Percentiles rank a stretch among this genome's conserved stretches.
phyloP scores from a whole-genome alignment of 116 monocot species.

The Iris pallida region DNA sequence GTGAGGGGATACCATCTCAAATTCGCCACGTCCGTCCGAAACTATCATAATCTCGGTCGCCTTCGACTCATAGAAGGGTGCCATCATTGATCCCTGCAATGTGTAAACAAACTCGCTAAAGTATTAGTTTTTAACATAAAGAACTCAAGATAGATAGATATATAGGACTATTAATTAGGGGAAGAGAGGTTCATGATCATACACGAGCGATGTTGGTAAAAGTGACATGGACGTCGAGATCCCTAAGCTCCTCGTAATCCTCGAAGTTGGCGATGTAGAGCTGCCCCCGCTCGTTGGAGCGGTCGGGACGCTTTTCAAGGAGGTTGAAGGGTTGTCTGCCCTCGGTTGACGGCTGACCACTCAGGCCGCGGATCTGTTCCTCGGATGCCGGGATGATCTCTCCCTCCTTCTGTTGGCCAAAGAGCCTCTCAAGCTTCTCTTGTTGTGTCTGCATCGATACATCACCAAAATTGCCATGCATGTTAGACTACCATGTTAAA shows the following conservation, averaged over 20 bases:
- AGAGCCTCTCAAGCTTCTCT: slow-evolving; percentile 28
- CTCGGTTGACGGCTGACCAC: slow-evolving; percentile 9
- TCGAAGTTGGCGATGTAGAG: slow-evolving; percentile 30
- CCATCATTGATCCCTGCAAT: slow-evolving; percentile 53
- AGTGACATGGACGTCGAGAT: slow-evolving; percentile 40
- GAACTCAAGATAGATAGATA: too few species aligned
- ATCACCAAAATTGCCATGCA: too few species aligned
- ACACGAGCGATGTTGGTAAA: slow-evolving; percentile 43
- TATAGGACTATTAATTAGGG: too few species aligned
- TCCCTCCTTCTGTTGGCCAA: slow-evolving; percentile 32
- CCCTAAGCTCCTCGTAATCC: slow-evolving; percentile 35
- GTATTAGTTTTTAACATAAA: too few species aligned
- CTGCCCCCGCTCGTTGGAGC: slow-evolving; percentile 32
- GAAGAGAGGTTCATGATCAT: not conserved
- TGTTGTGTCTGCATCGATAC: slow-evolving; percentile 22
- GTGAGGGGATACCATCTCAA: slow-evolving; percentile 55
- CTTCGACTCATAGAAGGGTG: slow-evolving; percentile 41
- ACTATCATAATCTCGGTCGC: slow-evolving; percentile 36
- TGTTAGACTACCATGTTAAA: too few species aligned
- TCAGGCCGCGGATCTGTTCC: slow-evolving; percentile 42
- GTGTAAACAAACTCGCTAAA: not conserved
- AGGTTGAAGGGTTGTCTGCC: slow-evolving; percentile 45
- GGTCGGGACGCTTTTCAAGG: slow-evolving; percentile 22
- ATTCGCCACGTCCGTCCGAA: slow-evolving; percentile 30
- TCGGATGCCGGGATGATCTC: slow-evolving; percentile 32